Percentiles rank a stretch among this genome's conserved stretches.
These are phyloP conservation scores for Fagopyrum esculentum DNA, from an alignment of 148 eudicot species.

Conservation along the genomic window DNA sequence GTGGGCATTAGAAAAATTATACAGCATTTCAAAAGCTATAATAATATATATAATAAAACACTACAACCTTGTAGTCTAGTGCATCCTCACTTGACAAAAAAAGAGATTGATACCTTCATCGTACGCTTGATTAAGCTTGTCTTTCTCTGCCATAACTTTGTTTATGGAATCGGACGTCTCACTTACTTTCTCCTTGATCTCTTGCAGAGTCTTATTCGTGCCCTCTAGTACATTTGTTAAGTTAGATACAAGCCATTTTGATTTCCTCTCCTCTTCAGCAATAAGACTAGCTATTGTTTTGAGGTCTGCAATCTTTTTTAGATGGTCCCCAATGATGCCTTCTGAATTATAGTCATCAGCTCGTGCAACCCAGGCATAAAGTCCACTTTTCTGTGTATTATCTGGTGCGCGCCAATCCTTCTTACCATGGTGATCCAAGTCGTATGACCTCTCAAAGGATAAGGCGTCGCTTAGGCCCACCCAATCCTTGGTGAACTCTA, in stretches of 20 bases:
- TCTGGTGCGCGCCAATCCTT: conserved; percentile 53
- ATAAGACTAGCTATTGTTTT: conserved; percentile 65
- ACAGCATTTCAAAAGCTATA: background rate
- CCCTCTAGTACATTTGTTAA: conserved; percentile 60
- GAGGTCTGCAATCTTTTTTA: conserved; percentile 77
- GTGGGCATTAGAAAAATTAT: background rate
- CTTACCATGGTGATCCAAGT: conserved; percentile 73
- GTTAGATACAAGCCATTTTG: conserved; percentile 57
- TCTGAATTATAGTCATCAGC: conserved; percentile 74
- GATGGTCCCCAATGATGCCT: conserved; percentile 69
- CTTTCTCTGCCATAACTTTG: conserved; percentile 63
- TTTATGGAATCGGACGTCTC: conserved; percentile 47
- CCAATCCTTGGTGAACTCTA: conserved; percentile 89
- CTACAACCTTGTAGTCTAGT: background rate
- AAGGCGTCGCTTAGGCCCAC: conserved; percentile 71
- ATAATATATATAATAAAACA: background rate
- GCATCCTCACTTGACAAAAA: background rate
- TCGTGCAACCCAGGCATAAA: conserved; percentile 97
- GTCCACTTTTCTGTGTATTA: conserved; percentile 40
- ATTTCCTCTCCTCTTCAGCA: conserved; percentile 64
- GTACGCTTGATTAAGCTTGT: conserved; percentile 70
- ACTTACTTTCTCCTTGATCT: conserved; percentile 41
- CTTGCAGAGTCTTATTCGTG: conserved; percentile 50
- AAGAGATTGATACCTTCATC: conserved; percentile 48
- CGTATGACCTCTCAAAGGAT: conserved; percentile 84